Percentiles rank a stretch among this genome's conserved stretches.
Evolutionary conservation across 2,329 filamentous ascomycete species (phyloP).

Genomic region (Cordyceps farinosa): DNA sequence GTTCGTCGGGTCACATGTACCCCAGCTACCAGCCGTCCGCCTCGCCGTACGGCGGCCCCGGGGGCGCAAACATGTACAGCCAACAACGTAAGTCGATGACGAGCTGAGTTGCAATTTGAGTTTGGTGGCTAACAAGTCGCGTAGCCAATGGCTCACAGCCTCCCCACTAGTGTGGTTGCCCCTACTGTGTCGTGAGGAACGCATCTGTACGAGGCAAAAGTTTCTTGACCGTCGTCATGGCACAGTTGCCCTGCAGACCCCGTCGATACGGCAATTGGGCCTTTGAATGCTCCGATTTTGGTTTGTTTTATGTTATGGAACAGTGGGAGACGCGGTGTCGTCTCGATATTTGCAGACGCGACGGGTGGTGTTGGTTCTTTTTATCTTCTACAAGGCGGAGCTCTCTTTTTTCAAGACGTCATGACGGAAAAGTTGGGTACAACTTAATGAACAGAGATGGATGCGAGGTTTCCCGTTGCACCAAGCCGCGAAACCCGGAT

Average conservation of each 20-base stretch:
- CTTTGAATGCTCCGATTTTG: background rate
- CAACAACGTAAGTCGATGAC: conserved; percentile 35
- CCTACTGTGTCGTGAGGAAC: background rate
- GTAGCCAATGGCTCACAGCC: conserved; percentile 19
- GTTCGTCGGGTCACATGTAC: conserved; percentile 43
- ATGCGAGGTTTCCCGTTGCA: background rate
- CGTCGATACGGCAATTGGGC: too few species aligned
- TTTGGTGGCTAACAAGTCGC: background rate
- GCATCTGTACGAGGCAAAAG: conserved; percentile 3
- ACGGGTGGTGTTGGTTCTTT: background rate
- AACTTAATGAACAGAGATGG: conserved; percentile 1
- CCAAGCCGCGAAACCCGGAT: conserved; percentile 9
- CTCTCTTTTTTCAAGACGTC: background rate
- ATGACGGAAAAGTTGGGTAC: background rate
- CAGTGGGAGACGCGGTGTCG: conserved; percentile 12
- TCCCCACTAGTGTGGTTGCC: conserved; percentile 5
- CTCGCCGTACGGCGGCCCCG: conserved; percentile 42
- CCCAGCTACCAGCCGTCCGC: conserved; percentile 45
- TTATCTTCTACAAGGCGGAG: conserved; percentile 8
- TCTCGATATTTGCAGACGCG: conserved; percentile 6
- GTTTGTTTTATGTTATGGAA: background rate
- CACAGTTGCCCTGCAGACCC: too few species aligned
- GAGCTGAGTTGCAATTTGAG: background rate
- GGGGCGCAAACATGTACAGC: conserved; percentile 44
- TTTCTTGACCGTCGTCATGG: background rate